Evolutionary conservation across 164 flowering plant species (phyloP).

Genomic region (Tetrastigma voinierianum): DNA sequence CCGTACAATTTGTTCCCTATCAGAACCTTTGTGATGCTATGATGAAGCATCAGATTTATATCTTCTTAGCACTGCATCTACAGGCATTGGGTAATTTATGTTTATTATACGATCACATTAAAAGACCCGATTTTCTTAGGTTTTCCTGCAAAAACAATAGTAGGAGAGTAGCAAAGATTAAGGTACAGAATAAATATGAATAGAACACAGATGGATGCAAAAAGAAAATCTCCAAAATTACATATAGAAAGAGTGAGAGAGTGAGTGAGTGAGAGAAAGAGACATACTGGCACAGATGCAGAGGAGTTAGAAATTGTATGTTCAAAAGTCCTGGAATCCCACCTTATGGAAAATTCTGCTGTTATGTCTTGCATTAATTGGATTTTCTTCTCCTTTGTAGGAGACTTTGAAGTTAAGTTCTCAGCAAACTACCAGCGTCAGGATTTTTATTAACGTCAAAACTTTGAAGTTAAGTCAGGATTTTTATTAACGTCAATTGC

Average conservation of each 20-base stretch:
- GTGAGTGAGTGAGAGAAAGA: neutral
- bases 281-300: constrained; percentile 27
- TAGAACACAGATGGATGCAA: neutral
- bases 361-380: constrained; percentile 55
- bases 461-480: no score
- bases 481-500: no score
- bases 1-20: constrained; percentile 15
- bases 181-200: no score
- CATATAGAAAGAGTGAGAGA: neutral
- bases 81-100: constrained; percentile 11
- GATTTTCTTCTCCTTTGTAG: constrained; percentile 44
- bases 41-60: constrained; percentile 13
- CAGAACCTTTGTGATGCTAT: constrained; percentile 6
- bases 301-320: constrained; percentile 43
- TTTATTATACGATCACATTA: constrained; percentile 15
- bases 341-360: constrained; percentile 48
- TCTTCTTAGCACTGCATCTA: constrained; percentile 13
- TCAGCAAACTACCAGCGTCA: constrained; percentile 64
- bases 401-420: constrained; percentile 38
- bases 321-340: constrained; percentile 56
- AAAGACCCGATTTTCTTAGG: constrained; percentile 16
- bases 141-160: constrained; percentile 29
- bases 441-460: no score
- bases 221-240: neutral
- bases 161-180: neutral